These are phyloP conservation scores for Zygosaccharomyces bailii DNA, from an alignment of 805 yeast species.

Conservation along the genomic window DNA sequence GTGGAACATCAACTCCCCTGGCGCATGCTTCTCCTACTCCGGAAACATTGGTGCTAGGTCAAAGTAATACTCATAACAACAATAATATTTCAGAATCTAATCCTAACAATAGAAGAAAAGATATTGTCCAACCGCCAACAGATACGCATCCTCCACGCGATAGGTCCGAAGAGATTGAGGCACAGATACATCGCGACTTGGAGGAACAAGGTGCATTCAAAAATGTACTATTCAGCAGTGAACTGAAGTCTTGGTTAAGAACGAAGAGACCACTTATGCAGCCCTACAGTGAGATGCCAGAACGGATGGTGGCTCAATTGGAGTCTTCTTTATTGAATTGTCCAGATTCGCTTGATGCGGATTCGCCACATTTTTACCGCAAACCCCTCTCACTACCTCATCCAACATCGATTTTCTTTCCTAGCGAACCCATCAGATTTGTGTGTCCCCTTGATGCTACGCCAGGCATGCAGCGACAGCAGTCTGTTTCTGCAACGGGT, in stretches of 20 bases:
- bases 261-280: conserved; percentile 31
- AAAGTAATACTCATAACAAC: conserved; percentile 2
- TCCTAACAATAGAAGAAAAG: conserved; percentile 8
- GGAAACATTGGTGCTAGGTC: conserved; percentile 10
- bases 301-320: conserved; percentile 38
- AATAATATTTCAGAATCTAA: neutral
- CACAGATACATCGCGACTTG: conserved; percentile 27
- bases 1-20: conserved; percentile 24
- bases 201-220: conserved; percentile 27
- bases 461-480: conserved; percentile 10
- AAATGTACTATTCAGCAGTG: conserved; percentile 31
- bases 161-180: conserved; percentile 28
- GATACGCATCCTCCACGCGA: conserved; percentile 30
- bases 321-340: conserved; percentile 81
- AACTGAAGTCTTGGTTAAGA: conserved; percentile 30
- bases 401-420: conserved; percentile 87
- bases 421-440: conserved; percentile 43
- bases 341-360: conserved; percentile 92
- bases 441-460: conserved; percentile 24
- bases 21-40: conserved; percentile 18
- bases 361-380: conserved; percentile 60
- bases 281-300: conserved; percentile 32
- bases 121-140: conserved; percentile 8
- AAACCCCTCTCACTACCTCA: conserved; percentile 76
- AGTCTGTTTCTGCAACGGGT: neutral